A percentile compares a stretch with the other conserved stretches of the same genome.
Evolutionary conservation across 2,329 filamentous ascomycete genomes (phyloP).

Genomic region (Trichophyton verrucosum): DNA sequence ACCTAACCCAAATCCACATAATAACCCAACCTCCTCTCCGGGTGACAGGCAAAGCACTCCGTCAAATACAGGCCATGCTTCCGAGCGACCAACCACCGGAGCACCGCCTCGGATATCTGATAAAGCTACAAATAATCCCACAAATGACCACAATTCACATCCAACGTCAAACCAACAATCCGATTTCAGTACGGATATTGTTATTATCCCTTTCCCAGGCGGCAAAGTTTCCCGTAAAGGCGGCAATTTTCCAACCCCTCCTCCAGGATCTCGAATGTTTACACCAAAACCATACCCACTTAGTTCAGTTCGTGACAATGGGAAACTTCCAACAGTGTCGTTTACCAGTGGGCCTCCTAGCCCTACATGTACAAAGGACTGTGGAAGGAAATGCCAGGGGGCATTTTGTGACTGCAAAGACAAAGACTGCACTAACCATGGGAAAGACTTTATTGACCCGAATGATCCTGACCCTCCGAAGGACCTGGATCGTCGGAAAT

Average conservation of each 20-base stretch:
- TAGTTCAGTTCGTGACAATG: background rate
- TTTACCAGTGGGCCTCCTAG: constrained; percentile 4
- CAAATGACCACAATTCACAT: background rate
- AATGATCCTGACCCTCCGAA: constrained; percentile 1
- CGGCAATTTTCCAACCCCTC: background rate
- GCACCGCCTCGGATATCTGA: background rate
- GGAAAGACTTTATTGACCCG: constrained; percentile 5
- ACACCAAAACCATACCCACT: constrained; percentile 5
- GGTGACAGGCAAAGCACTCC: background rate
- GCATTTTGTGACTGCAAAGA: constrained; percentile 2
- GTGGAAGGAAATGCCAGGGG: constrained; percentile 5
- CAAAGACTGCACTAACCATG: background rate
- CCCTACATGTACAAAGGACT: background rate
- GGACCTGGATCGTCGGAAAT: background rate
- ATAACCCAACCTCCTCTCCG: background rate
- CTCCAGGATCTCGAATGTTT: constrained; percentile 5
- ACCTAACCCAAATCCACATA: background rate
- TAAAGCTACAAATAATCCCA: background rate
- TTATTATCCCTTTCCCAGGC: background rate
- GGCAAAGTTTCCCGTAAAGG: background rate
- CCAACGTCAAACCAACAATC: background rate
- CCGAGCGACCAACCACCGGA: background rate
- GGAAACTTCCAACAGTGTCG: background rate
- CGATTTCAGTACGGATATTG: background rate
- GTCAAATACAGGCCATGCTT: background rate